Percentiles rank a stretch among this genome's conserved stretches.
Conservation (phyloP, 768 basidiomycete species). For the Collybiopsis luxurians region DNA sequence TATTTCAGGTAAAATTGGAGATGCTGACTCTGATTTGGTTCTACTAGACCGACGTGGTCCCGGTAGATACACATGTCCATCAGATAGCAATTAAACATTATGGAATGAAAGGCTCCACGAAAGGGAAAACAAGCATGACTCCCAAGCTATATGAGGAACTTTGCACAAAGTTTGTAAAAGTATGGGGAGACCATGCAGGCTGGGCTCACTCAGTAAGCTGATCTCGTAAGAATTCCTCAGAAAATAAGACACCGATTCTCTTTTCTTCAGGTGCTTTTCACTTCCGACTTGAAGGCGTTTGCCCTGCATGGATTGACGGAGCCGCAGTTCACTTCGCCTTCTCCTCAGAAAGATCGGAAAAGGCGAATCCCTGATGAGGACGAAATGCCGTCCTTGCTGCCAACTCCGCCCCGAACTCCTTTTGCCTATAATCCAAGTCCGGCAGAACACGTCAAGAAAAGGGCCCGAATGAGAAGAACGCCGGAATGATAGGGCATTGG, state of each 20-base stretch:
- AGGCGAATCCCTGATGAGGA: background rate
- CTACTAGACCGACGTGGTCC: slow-evolving; percentile 75
- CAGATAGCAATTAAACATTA: slow-evolving; percentile 86
- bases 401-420: background rate
- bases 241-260: background rate
- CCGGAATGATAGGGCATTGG: background rate
- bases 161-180: slow-evolving; percentile 49
- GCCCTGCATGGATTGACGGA: slow-evolving; percentile 51
- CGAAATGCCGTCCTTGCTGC: background rate
- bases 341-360: slow-evolving; percentile 2
- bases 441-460: slow-evolving; percentile 6
- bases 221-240: background rate
- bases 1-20: background rate
- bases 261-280: slow-evolving; percentile 64
- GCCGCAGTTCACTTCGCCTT: slow-evolving; percentile 4
- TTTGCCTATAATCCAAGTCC: background rate
- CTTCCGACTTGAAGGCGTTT: slow-evolving; percentile 70
- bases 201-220: slow-evolving; percentile 82
- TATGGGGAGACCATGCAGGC: slow-evolving; percentile 86
- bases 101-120: slow-evolving; percentile 49
- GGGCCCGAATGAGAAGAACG: background rate
- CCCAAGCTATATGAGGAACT: slow-evolving; percentile 77
- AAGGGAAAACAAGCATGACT: slow-evolving; percentile 61
- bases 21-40: background rate
- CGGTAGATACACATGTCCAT: slow-evolving; percentile 94